Evolutionary conservation across 1,284 basidiomycete species (phyloP).

Genomic region (Austroboletus rostrupii): DNA sequence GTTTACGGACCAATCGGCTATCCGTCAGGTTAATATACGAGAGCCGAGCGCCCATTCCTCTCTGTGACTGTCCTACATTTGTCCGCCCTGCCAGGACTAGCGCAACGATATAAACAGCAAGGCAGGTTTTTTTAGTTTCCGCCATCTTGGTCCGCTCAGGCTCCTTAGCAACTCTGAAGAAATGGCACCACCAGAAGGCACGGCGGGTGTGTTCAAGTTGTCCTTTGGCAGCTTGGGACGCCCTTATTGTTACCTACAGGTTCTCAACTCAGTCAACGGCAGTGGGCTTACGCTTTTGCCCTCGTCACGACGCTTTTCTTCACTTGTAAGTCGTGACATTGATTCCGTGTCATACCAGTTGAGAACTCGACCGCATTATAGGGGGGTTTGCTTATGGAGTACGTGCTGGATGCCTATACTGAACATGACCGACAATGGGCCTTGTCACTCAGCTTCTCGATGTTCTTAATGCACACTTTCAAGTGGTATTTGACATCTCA

Average conservation of each 20-base stretch:
- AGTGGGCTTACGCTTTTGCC: slow-evolving; percentile 59
- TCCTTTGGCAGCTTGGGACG: not conserved
- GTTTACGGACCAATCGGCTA: not conserved
- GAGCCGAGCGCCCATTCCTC: slow-evolving; percentile 1
- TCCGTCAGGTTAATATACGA: not conserved
- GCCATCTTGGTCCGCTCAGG: not conserved
- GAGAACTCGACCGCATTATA: slow-evolving; percentile 14
- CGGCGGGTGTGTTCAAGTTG: slow-evolving; percentile 32
- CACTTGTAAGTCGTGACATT: slow-evolving; percentile 51
- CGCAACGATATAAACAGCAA: slow-evolving; percentile 18
- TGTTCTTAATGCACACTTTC: slow-evolving; percentile 82
- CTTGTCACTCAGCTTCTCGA: slow-evolving; percentile 61
- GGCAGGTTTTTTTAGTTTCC: slow-evolving; percentile 5
- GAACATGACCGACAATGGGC: not conserved
- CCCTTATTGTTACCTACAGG: slow-evolving; percentile 29
- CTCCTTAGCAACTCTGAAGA: not conserved
- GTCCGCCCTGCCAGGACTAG: slow-evolving; percentile 5
- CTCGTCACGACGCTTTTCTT: slow-evolving; percentile 81
- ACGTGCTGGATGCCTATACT: slow-evolving; percentile 18
- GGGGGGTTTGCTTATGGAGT: slow-evolving; percentile 76
- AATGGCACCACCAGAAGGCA: slow-evolving; percentile 33
- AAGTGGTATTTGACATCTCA: slow-evolving; percentile 64
- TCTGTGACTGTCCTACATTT: not conserved
- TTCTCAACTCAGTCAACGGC: slow-evolving; percentile 41
- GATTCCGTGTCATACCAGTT: not conserved